These are phyloP conservation scores for Pichia sp. DNA, from an alignment of 1,139 yeast species.

Conservation along the genomic window DNA sequence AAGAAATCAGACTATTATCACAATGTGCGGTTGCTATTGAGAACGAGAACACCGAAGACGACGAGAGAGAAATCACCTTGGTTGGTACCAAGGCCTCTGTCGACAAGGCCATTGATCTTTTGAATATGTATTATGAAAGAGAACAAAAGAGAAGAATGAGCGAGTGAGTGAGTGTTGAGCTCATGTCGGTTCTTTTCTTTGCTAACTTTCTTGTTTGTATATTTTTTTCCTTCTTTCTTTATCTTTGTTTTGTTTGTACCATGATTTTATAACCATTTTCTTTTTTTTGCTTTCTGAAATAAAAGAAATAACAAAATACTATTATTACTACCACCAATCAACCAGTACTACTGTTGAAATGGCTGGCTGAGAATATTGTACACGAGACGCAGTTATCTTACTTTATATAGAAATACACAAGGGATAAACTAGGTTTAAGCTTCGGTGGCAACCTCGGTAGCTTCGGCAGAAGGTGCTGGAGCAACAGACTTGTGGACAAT, in stretches of 20 bases:
- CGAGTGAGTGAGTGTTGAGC: not conserved
- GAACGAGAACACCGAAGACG: slow-evolving; percentile 54
- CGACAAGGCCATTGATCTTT: slow-evolving; percentile 63
- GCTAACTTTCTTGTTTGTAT: not conserved
- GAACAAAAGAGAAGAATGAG: slow-evolving; percentile 65
- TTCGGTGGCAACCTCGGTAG: slow-evolving; percentile 7
- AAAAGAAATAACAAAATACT: not conserved
- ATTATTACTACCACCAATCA: not conserved
- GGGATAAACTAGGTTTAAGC: slow-evolving; percentile 13
- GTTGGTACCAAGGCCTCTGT: slow-evolving; percentile 61
- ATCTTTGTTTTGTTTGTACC: not conserved
- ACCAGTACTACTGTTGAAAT: not conserved
- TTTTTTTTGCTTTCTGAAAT: not conserved
- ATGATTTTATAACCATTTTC: not conserved
- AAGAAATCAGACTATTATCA: slow-evolving; percentile 74
- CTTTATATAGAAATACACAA: not conserved
- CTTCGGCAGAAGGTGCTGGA: slow-evolving; percentile 9
- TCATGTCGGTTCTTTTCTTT: not conserved
- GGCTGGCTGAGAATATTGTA: not conserved
- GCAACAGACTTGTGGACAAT: slow-evolving; percentile 52
- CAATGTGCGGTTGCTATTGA: slow-evolving; percentile 75
- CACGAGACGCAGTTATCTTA: not conserved
- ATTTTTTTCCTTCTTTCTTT: not conserved
- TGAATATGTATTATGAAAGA: slow-evolving; percentile 70
- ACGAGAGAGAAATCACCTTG: slow-evolving; percentile 68